These are phyloP conservation scores for Beta macrorhiza DNA, from an alignment of 179 eudicot genomes.

Conservation along the genomic window DNA sequence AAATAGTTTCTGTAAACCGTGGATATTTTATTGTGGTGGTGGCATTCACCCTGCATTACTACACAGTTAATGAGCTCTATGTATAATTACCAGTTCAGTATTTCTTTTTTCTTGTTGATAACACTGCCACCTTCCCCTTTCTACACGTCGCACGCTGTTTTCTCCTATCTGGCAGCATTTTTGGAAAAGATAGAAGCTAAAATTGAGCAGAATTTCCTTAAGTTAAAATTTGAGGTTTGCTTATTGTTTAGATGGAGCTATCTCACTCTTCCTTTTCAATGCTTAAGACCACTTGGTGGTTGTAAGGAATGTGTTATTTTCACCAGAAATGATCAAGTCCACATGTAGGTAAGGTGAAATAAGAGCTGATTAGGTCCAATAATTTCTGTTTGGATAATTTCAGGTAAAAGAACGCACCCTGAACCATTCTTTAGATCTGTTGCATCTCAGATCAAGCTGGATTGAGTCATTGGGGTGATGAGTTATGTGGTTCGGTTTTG, in stretches of 20 bases:
- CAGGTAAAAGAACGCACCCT: no score
- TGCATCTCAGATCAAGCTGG: not conserved
- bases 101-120: not conserved
- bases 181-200: not conserved
- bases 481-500: not conserved
- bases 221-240: not conserved
- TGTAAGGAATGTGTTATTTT: not conserved
- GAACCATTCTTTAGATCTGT: no score
- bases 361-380: no score
- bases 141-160: not conserved
- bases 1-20: conserved; percentile 21
- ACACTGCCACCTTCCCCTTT: not conserved
- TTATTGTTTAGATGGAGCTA: not conserved
- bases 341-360: no score
- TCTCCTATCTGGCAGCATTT: not conserved
- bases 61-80: conserved; percentile 12
- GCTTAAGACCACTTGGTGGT: not conserved
- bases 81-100: not conserved
- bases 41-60: conserved; percentile 19
- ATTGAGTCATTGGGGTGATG: not conserved
- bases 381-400: no score
- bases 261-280: no score
- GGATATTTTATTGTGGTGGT: conserved; percentile 17
- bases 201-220: not conserved
- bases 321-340: no score